A percentile compares a stretch with the other conserved stretches of the same genome.
phyloP scores from a whole-genome alignment of 441 rosid genomes.

The California macrophylla region DNA sequence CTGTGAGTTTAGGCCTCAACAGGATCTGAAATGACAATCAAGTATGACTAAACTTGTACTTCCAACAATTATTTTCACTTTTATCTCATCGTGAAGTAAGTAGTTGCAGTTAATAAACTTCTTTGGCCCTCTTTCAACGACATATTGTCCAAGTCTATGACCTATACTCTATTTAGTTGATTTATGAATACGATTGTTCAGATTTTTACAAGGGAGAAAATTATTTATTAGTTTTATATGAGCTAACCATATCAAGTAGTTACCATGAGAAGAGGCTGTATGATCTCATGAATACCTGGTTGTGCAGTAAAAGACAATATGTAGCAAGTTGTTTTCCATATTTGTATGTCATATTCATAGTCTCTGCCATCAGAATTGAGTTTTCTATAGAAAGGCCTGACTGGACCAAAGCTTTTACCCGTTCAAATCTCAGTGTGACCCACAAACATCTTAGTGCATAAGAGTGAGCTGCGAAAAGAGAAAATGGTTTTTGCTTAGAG shows the following conservation, averaged over 20 bases:
- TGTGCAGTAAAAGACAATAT: slow-evolving; percentile 4
- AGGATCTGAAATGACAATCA: not conserved
- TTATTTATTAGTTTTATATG: not conserved
- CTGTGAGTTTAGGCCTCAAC: not conserved
- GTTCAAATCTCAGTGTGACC: not conserved
- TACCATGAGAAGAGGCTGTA: not conserved
- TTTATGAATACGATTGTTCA: not conserved
- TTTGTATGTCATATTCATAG: slow-evolving; percentile 13
- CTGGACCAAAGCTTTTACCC: slow-evolving; percentile 9
- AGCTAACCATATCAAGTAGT: not conserved
- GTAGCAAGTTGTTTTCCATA: not conserved
- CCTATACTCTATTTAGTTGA: not conserved
- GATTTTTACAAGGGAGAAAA: not conserved
- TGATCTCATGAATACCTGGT: slow-evolving; percentile 4
- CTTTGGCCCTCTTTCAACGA: not conserved
- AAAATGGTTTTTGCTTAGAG: slow-evolving; percentile 3
- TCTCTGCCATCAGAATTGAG: slow-evolving; percentile 4
- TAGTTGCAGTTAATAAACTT: not conserved
- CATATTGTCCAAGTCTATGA: not conserved
- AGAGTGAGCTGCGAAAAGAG: not conserved
- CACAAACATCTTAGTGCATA: not conserved
- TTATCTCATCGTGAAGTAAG: not conserved
- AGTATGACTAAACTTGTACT: slow-evolving; percentile 2
- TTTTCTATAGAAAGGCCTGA: slow-evolving; percentile 10
- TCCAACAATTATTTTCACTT: not conserved